Base-by-base conservation (phyloP, 345 rosid genomes). In the Rhizophora mangle region DNA sequence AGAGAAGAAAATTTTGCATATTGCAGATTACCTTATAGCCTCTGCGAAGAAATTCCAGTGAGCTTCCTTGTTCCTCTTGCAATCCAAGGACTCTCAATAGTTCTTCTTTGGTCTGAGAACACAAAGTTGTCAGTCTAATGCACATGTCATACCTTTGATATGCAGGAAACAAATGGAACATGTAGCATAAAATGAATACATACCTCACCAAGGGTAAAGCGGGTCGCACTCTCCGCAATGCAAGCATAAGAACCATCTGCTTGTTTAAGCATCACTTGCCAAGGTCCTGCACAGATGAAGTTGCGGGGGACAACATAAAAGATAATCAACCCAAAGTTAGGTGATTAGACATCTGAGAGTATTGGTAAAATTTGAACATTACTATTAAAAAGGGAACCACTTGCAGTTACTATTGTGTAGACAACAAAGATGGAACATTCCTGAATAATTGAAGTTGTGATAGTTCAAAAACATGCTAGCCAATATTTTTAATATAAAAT, bases 221-320 rank as follows among this genome's bases (percentile, higher is more conserved):
- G 96, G 10, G 87, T 79, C 65, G 72, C 83, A 56, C 96, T 94
- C 81, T 94, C 98, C 34, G 97, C 98, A 55, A 87, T 75, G 68
- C 96, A 94, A 2, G 89, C 96, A 80, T 55, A 94, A 68, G 97
- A 94, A 71, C 91, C 84, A 83, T 94, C 93, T 72, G 90, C 57
- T 76, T 91, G 97, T 80, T 94, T 91, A 80, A 94, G 95, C 98
- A 94, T 91, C 81, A 91, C 98, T 80, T 94, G 98, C 98, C 98
- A 94, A 71, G 98, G 97, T 70, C 97, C 97, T 91, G 88, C 72
- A 83, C 63, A 65, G 71, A 58, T 63, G 60, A 43, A 21, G 31
- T 21, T 37, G 30, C 43, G 64, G 30, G 3, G 47, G 49, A 21
- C 49, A 39, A 16, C 63, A 67, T 6, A 0, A 24, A 64, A 61